Evolutionary conservation across 352 stramenopile genomes (phyloP), one percentile per base, ranked within the genome.

Genomic region (Pythium myriotylum): DNA sequence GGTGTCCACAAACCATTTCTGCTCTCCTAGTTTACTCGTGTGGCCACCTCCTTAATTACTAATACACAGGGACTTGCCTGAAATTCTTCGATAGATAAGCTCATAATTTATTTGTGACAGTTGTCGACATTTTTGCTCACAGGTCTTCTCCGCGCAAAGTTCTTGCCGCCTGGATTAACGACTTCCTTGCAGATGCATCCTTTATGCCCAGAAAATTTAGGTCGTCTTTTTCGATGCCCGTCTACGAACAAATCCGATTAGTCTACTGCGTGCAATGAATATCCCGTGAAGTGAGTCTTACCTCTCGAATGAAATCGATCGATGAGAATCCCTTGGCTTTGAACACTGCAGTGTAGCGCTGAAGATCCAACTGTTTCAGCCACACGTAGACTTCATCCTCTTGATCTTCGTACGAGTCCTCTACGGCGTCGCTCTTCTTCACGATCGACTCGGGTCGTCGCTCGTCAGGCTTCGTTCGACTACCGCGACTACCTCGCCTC

Each of bases 181-280:
- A 58, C 60, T 83, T 82, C n/a, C 83, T 74, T 8, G 81, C 81
- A 3, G 72, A 40, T 1, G 79, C 27, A 57, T 91, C 82, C 37
- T 89, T 88, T 49, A 95, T 91, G 37, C 81, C 83, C 40, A 95
- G 62, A 50, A 95, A 95, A 68, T 95, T 93, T 12, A 95, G 65
- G 42, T 95, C 86, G 52, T 92, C 86, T 54, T 83, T 87, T 48
- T 91, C 84, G 48, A 95, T 91, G 12, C 86, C 86, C 53, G 84
- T 95, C 86, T 95, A 55, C 48, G 17, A 27, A 16, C 23, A 37
- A 2, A 29, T 3, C 4, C 37, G 13, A 49, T 40, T n/a, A n/a
- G n/a, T n/a, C n/a, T n/a, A n/a, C n/a, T n/a, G n/a, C n/a, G n/a
- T n/a, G n/a, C n/a, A n/a, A n/a, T n/a, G n/a, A n/a, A n/a, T n/a